These are phyloP conservation scores for Chrysophaeum taylorii DNA, from an alignment of 352 stramenopile genomes.

Conservation along the genomic window DNA sequence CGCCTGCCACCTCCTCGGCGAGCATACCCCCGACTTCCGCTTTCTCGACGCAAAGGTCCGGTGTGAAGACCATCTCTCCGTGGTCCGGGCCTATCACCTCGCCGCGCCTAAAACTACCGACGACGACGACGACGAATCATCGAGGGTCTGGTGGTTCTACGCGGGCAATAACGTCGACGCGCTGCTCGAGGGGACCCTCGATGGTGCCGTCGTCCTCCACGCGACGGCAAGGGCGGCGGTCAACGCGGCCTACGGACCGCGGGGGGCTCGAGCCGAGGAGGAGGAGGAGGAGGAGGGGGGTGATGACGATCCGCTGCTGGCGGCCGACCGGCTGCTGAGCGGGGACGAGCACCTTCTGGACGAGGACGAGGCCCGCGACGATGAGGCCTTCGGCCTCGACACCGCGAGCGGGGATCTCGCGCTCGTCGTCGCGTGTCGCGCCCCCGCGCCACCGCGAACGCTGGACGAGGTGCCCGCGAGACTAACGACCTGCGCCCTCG, in stretches of 20 bases:
- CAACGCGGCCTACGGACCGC: no score
- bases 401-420: neutral
- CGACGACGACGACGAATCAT: neutral
- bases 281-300: no score
- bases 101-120: neutral
- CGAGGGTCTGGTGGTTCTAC: neutral
- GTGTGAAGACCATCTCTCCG: neutral
- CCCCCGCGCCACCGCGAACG: neutral
- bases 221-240: neutral
- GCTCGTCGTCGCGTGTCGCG: neutral
- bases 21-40: slow-evolving; percentile 1
- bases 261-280: no score
- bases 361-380: neutral
- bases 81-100: slow-evolving; percentile 5
- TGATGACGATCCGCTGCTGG: no score
- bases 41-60: neutral
- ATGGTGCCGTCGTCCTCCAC: neutral
- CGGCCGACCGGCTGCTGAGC: neutral
- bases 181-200: neutral
- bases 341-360: neutral
- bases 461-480: neutral
- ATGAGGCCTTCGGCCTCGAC: neutral
- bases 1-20: slow-evolving; percentile 5
- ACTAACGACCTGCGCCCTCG: neutral
- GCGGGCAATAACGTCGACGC: neutral